Conservation (phyloP, 192 early-diverging fungal genomes). For the Podila epigama region DNA sequence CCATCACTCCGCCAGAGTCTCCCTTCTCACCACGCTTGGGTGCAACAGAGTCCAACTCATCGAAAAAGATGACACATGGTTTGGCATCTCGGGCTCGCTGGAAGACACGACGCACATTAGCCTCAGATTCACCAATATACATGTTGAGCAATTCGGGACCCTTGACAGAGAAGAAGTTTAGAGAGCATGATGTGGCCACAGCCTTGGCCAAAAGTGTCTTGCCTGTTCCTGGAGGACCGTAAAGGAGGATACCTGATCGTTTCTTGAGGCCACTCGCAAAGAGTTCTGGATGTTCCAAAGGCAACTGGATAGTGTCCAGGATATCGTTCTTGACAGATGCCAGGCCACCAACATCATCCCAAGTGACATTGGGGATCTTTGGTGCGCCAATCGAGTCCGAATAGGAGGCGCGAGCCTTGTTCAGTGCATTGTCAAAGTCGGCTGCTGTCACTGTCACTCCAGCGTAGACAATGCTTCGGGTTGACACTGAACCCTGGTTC, state of each 20-base stretch:
- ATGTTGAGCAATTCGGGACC: constrained; percentile 98
- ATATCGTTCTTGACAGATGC: constrained; percentile 92
- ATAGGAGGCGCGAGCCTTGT: constrained; percentile 79
- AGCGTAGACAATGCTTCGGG: constrained; percentile 69
- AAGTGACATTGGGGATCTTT: constrained; percentile 97
- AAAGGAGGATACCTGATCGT: constrained; percentile 91
- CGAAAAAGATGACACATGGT: constrained; percentile 99
- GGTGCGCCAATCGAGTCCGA: constrained; percentile 95
- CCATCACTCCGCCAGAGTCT: constrained; percentile 99
- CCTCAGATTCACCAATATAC: constrained; percentile 99
- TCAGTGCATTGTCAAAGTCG: constrained; percentile 84
- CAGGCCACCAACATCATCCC: constrained; percentile 98
- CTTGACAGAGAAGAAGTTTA: constrained; percentile 99
- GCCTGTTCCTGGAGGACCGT: constrained; percentile 98
- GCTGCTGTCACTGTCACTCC: constrained; percentile 77
- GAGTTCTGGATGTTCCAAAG: constrained; percentile 94
- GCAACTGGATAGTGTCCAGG: constrained; percentile 95
- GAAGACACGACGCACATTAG: constrained; percentile 96
- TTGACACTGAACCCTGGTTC: constrained; percentile 47
- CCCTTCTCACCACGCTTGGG: constrained; percentile 98
- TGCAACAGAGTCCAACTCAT: constrained; percentile 98
- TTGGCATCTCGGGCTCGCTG: constrained; percentile 95
- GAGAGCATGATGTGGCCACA: constrained; percentile 94
- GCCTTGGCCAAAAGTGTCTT: constrained; percentile 99
- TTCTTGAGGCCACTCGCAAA: constrained; percentile 96